These are phyloP conservation scores for Mercurialis annua DNA, from an alignment of 345 rosid genomes.

Conservation along the genomic window DNA sequence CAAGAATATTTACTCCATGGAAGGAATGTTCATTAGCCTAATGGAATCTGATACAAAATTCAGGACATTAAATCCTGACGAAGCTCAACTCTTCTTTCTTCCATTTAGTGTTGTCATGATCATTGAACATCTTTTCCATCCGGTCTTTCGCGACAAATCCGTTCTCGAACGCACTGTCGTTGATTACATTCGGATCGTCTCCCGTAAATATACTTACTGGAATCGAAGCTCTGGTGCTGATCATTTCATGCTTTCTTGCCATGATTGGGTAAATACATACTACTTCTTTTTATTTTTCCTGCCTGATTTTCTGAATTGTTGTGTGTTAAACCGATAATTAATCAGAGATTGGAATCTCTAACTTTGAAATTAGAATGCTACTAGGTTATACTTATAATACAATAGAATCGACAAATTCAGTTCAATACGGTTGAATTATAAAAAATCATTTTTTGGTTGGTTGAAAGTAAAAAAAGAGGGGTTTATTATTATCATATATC, in stretches of 20 bases:
- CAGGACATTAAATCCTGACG: slow-evolving; percentile 19
- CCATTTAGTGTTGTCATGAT: slow-evolving; percentile 31
- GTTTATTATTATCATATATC: no score
- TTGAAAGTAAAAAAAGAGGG: no score
- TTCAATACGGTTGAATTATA: no score
- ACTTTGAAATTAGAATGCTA: no score
- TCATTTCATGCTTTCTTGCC: slow-evolving; percentile 34
- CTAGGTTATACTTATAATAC: no score
- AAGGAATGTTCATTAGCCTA: slow-evolving; percentile 52
- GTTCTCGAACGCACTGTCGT: slow-evolving; percentile 20
- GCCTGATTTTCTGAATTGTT: background rate
- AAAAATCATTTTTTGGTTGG: no score
- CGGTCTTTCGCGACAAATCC: slow-evolving; percentile 18
- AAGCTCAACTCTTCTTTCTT: slow-evolving; percentile 24
- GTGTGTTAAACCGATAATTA: no score
- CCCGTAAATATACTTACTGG: slow-evolving; percentile 23
- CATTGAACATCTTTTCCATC: slow-evolving; percentile 15
- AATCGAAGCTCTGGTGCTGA: slow-evolving; percentile 28
- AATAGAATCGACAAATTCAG: no score
- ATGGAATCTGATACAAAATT: slow-evolving; percentile 37
- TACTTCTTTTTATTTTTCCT: background rate
- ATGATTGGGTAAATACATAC: slow-evolving; percentile 20
- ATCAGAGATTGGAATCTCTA: no score
- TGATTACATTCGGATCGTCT: slow-evolving; percentile 16
- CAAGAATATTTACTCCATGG: slow-evolving; percentile 60